phyloP scores from a whole-genome alignment of 169 alveolate genomes.

The Plasmodium inui region DNA sequence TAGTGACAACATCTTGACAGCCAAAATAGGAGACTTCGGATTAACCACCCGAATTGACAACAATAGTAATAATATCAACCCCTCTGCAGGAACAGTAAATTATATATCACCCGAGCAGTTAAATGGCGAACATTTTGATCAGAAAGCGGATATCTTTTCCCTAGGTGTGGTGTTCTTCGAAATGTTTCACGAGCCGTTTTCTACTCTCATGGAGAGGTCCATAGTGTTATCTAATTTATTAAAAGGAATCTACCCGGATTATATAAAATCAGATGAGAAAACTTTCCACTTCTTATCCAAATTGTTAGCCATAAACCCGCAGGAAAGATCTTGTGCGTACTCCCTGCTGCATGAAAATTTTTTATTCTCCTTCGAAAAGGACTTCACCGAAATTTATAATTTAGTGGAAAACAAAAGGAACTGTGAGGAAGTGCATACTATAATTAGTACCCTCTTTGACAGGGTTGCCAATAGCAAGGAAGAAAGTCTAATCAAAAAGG shows the following conservation, averaged over 20 bases:
- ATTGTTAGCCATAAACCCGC: conserved; percentile 81
- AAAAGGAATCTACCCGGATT: conserved; percentile 82
- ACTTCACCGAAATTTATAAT: conserved; percentile 77
- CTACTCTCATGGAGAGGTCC: conserved; percentile 87
- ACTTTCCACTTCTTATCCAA: conserved; percentile 78
- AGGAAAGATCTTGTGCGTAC: conserved; percentile 83
- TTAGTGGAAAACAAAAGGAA: conserved; percentile 81
- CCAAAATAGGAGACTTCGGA: conserved; percentile 89
- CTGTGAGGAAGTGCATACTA: conserved; percentile 82
- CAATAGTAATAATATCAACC: conserved; percentile 62
- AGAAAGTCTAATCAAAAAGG: conserved; percentile 44
- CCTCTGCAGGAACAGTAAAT: conserved; percentile 86
- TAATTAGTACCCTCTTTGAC: conserved; percentile 80
- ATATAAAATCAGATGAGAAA: conserved; percentile 77
- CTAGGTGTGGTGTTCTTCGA: conserved; percentile 90
- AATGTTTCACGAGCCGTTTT: conserved; percentile 88
- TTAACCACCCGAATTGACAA: conserved; percentile 84
- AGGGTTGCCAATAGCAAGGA: conserved; percentile 54
- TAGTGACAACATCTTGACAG: conserved; percentile 78
- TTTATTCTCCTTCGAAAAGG: conserved; percentile 77
- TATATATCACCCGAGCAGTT: conserved; percentile 90
- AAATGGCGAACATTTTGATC: conserved; percentile 84
- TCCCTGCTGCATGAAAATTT: conserved; percentile 80
- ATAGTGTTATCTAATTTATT: conserved; percentile 81
- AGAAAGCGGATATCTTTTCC: conserved; percentile 88